Evolutionary conservation across 2,329 filamentous ascomycete genomes (phyloP).

Genomic region (Colletotrichum sp.): DNA sequence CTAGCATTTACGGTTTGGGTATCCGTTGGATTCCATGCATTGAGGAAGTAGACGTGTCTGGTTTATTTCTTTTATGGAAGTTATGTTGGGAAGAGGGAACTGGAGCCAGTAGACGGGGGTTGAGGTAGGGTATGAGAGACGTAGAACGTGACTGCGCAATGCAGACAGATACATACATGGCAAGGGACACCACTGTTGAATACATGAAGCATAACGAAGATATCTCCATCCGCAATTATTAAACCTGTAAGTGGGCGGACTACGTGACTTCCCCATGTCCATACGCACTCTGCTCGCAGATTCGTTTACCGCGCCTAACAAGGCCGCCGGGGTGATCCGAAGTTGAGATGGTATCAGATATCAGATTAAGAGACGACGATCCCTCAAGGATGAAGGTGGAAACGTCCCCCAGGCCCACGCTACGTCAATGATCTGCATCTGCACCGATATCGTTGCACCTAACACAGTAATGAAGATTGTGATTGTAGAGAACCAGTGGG

Average conservation of each 20-base stretch:
- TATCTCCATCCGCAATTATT: neutral
- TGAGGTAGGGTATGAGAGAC: neutral
- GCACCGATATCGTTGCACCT: neutral
- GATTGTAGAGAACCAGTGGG: too few relatives aligned
- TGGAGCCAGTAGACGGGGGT: neutral
- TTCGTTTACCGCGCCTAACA: neutral
- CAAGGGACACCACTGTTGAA: neutral
- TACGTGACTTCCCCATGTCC: too few relatives aligned
- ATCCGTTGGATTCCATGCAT: neutral
- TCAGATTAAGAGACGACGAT: neutral
- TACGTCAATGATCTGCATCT: neutral
- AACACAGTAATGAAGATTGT: too few relatives aligned
- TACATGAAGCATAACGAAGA: neutral
- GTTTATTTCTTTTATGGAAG: neutral
- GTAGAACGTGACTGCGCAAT: neutral
- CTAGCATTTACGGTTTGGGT: neutral
- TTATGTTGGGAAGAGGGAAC: neutral
- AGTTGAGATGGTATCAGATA: neutral
- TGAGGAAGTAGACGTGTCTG: neutral
- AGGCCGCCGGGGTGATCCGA: rapidly evolving
- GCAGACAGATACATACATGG: neutral
- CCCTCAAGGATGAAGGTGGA: neutral
- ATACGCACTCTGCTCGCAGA: neutral
- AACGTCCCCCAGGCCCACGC: neutral
- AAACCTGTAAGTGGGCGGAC: too few relatives aligned